Percentiles rank a stretch among this genome's conserved stretches.
These are phyloP conservation scores for Beauveria scarabaeidicola DNA, from an alignment of 2,329 filamentous ascomycete species.

Conservation along the genomic window DNA sequence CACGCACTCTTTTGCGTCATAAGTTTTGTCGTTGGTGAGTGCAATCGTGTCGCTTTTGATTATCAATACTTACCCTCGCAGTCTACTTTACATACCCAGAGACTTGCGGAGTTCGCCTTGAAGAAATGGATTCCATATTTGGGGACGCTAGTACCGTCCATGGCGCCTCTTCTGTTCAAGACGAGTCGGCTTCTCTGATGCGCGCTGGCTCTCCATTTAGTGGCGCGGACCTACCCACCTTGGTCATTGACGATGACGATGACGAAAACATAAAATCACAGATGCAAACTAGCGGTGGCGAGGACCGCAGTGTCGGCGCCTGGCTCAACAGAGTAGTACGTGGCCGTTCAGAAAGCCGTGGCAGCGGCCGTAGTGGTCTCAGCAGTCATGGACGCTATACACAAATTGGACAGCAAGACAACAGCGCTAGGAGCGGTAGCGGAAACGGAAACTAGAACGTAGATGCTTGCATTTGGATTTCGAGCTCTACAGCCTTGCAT, in stretches of 20 bases:
- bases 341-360: constrained; percentile 29
- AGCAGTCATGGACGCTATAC: constrained; percentile 35
- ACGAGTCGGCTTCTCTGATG: constrained; percentile 77
- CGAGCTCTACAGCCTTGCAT: constrained; percentile 5
- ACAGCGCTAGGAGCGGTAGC: constrained; percentile 19
- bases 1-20: constrained; percentile 95
- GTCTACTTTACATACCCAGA: constrained; percentile 98
- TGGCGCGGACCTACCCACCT: constrained; percentile 71
- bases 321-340: constrained; percentile 39
- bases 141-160: constrained; percentile 83
- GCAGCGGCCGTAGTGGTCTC: constrained; percentile 28
- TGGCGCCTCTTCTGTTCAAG: constrained; percentile 65
- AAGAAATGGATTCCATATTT: constrained; percentile 94
- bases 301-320: constrained; percentile 38
- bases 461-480: constrained; percentile 31
- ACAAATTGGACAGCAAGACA: constrained; percentile 33
- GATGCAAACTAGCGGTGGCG: constrained; percentile 23
- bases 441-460: constrained; percentile 18
- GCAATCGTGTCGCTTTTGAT: background rate
- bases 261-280: constrained; percentile 38
- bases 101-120: constrained; percentile 86
- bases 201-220: constrained; percentile 63
- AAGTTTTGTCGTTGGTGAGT: constrained; percentile 92
- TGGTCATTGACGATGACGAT: constrained; percentile 63
- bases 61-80: constrained; percentile 29